Evolutionary conservation across 768 basidiomycete genomes (phyloP).

Genomic region (Coprinopsis strossmayeri): DNA sequence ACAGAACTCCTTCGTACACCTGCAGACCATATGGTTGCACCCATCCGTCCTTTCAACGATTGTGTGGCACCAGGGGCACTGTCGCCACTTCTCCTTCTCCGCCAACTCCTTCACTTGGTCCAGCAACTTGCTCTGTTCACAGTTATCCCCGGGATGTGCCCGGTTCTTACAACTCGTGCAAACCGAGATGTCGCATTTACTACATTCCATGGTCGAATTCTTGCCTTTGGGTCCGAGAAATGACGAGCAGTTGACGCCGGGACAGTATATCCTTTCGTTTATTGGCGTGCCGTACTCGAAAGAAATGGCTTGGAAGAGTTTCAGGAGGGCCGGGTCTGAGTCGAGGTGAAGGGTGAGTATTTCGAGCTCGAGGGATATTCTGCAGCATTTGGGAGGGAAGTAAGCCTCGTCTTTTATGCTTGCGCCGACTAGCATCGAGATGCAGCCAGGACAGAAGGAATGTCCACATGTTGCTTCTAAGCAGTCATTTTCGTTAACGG

Average conservation of each 20-base stretch:
- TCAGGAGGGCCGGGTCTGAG: not conserved
- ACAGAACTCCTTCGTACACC: constrained; percentile 11
- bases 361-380: constrained; percentile 2
- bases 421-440: constrained; percentile 6
- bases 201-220: constrained; percentile 3
- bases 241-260: constrained; percentile 7
- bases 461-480: constrained; percentile 12
- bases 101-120: constrained; percentile 6
- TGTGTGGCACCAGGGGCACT: constrained; percentile 8
- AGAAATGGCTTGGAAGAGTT: constrained; percentile 5
- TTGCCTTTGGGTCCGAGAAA: constrained; percentile 10
- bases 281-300: constrained; percentile 10
- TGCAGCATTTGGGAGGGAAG: constrained; percentile 9
- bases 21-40: constrained; percentile 13
- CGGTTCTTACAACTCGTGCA: constrained; percentile 10
- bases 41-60: constrained; percentile 11
- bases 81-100: constrained; percentile 7
- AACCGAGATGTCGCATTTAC: not conserved
- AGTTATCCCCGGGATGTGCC: constrained; percentile 9
- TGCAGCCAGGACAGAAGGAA: constrained; percentile 11
- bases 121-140: constrained; percentile 6
- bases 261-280: constrained; percentile 12
- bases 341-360: constrained; percentile 5
- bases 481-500: not conserved
- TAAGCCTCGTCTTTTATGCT: constrained; percentile 5